Percentiles rank a stretch among this genome's conserved stretches.
phyloP scores from a whole-genome alignment of 2,329 filamentous ascomycete species.

The Zasmidium angulare region DNA sequence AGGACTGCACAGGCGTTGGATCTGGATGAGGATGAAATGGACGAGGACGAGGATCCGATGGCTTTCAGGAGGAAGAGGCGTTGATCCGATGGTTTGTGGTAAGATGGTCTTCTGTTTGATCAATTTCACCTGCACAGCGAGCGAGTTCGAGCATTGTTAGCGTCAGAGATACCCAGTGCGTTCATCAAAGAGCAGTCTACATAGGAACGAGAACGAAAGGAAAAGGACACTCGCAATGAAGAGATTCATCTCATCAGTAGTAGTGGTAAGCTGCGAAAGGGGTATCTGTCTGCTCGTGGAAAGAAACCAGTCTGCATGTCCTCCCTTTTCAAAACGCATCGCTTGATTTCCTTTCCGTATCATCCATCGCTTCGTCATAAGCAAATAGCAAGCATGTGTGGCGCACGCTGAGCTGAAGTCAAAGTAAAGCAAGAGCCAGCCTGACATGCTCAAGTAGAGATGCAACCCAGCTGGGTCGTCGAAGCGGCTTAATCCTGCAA shows the following conservation, averaged over 20 bases:
- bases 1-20: slow-evolving; percentile 14
- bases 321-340: neutral
- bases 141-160: neutral
- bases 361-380: neutral
- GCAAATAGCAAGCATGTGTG: neutral
- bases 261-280: neutral
- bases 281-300: neutral
- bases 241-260: neutral
- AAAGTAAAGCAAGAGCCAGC: neutral
- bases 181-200: neutral
- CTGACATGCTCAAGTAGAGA: neutral
- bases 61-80: slow-evolving; percentile 52
- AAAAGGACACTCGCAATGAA: too few relatives aligned
- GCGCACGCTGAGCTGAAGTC: neutral
- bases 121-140: neutral
- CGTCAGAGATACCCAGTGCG: neutral
- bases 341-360: neutral
- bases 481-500: too few relatives aligned
- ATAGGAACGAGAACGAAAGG: too few relatives aligned
- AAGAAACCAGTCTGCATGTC: neutral
- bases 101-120: neutral
- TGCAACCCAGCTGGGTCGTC: neutral
- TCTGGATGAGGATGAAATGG: slow-evolving; percentile 49
- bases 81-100: neutral
- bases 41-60: slow-evolving; percentile 53